A percentile compares a stretch with the other conserved stretches of the same genome.
Evolutionary conservation across 148 eudicot species (phyloP).

Genomic region (Rhododendron vialii): DNA sequence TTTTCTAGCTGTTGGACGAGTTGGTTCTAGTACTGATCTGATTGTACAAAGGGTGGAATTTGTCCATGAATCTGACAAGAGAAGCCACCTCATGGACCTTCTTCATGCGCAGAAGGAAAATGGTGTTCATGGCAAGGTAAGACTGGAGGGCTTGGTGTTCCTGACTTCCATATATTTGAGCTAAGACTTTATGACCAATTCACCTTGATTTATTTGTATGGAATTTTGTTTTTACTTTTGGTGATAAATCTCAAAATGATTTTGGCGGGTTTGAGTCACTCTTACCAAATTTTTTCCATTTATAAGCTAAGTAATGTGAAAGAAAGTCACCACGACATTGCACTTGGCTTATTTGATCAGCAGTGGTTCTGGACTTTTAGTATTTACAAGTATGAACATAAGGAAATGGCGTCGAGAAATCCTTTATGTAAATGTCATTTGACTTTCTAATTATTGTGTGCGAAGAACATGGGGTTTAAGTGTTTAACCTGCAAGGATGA

Average conservation of each 20-base stretch:
- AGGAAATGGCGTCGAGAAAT: neutral
- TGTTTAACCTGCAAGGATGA: neutral
- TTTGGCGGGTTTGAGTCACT: neutral
- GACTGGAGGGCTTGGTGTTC: neutral
- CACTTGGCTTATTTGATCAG: neutral
- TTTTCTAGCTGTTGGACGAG: slow-evolving; percentile 79
- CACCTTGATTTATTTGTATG: neutral
- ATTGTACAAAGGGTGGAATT: slow-evolving; percentile 73
- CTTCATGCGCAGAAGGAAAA: slow-evolving; percentile 67
- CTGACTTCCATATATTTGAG: neutral
- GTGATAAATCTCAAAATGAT: neutral
- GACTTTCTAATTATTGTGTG: neutral
- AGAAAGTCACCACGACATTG: neutral
- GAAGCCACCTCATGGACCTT: slow-evolving; percentile 84
- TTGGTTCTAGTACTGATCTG: slow-evolving; percentile 81
- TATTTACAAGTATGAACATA: neutral
- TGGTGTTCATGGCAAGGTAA: slow-evolving; percentile 62
- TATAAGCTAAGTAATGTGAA: neutral
- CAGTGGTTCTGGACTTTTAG: neutral
- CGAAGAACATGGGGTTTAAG: neutral
- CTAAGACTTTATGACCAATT: neutral
- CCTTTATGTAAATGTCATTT: neutral
- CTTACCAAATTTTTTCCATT: neutral
- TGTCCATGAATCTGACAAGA: slow-evolving; percentile 69
- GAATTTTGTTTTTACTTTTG: neutral